phyloP scores from a whole-genome alignment of 2,329 filamentous ascomycete species.

The Alternaria sp. region DNA sequence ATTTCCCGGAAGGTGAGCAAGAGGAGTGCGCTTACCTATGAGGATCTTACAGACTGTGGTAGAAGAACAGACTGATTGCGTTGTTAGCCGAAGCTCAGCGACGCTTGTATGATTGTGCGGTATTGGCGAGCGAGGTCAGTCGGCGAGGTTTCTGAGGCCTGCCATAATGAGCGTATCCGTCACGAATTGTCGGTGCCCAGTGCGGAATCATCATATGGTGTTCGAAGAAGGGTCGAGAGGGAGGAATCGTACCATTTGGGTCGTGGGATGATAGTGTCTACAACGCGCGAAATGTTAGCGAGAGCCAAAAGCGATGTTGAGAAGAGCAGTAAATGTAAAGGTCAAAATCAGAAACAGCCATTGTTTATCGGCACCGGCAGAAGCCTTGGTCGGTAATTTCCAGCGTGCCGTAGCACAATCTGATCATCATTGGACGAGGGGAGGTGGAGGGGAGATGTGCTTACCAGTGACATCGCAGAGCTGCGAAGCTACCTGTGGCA shows the following conservation, averaged over 20 bases:
- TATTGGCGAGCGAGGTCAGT: constrained; percentile 67
- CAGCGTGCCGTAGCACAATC: constrained; percentile 51
- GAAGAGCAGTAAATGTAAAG: constrained; percentile 8
- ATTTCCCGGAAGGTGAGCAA: constrained; percentile 33
- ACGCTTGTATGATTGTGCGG: not conserved
- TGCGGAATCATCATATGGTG: constrained; percentile 82
- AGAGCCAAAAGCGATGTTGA: constrained; percentile 4
- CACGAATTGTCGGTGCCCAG: constrained; percentile 92
- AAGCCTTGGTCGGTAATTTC: constrained; percentile 55
- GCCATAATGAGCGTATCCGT: constrained; percentile 86
- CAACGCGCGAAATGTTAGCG: constrained; percentile 20
- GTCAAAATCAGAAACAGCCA: constrained; percentile 51
- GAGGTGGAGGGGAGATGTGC: not conserved
- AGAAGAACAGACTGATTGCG: not conserved
- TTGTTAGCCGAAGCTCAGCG: constrained; percentile 16
- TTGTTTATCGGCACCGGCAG: constrained; percentile 48
- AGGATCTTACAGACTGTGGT: not conserved
- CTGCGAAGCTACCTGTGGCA: not conserved
- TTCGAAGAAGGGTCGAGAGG: constrained; percentile 13
- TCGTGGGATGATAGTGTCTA: not conserved
- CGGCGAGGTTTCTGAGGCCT: constrained; percentile 99
- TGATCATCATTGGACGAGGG: constrained; percentile 45
- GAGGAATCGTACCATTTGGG: constrained; percentile 33
- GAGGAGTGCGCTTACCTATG: constrained; percentile 26
- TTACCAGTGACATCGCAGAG: constrained; percentile 1